Percentiles rank a stretch among this genome's conserved stretches.
phyloP scores from a whole-genome alignment of 108 stramenopile genomes.

The Pseudonitzschia pungens region DNA sequence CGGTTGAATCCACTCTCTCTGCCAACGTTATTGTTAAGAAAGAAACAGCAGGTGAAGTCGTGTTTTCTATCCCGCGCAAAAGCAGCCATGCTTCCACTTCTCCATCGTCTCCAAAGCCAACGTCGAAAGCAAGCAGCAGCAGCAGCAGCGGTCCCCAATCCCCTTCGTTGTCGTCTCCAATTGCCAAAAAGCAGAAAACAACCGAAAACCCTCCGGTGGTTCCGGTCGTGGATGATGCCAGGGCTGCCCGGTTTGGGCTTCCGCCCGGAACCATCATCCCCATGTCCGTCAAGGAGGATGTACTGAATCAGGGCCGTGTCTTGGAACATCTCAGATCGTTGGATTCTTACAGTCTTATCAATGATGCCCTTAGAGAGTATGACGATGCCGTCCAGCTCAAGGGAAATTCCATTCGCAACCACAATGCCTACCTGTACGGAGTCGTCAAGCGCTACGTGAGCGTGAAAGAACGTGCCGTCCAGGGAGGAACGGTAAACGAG shows the following conservation, averaged over 20 bases:
- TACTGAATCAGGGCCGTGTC: slow-evolving; percentile 32
- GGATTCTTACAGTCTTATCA: slow-evolving; percentile 48
- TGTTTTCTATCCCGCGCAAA: slow-evolving; percentile 8
- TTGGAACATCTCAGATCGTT: slow-evolving; percentile 42
- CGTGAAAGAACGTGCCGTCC: slow-evolving; percentile 45
- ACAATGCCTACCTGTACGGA: slow-evolving; percentile 75
- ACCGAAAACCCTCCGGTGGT: not conserved
- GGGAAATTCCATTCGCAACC: slow-evolving; percentile 62
- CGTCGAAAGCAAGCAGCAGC: not conserved
- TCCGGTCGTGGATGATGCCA: not conserved
- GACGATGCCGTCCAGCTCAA: slow-evolving; percentile 74
- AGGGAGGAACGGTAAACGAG: slow-evolving; percentile 21
- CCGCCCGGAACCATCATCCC: slow-evolving; percentile 41
- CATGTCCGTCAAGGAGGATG: slow-evolving; percentile 19
- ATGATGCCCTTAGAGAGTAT: slow-evolving; percentile 72
- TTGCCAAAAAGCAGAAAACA: slow-evolving; percentile 13
- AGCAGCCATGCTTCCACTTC: not conserved
- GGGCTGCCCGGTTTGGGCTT: slow-evolving; percentile 31
- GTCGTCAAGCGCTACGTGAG: slow-evolving; percentile 73
- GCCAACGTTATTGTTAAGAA: not conserved
- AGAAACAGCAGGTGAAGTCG: not conserved
- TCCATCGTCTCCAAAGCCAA: not conserved
- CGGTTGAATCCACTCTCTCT: not conserved
- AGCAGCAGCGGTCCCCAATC: slow-evolving; percentile 9
- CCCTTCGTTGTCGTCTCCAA: slow-evolving; percentile 1